phyloP scores from a whole-genome alignment of 2,329 filamentous ascomycete species.

The Elsinoe necatrix region DNA sequence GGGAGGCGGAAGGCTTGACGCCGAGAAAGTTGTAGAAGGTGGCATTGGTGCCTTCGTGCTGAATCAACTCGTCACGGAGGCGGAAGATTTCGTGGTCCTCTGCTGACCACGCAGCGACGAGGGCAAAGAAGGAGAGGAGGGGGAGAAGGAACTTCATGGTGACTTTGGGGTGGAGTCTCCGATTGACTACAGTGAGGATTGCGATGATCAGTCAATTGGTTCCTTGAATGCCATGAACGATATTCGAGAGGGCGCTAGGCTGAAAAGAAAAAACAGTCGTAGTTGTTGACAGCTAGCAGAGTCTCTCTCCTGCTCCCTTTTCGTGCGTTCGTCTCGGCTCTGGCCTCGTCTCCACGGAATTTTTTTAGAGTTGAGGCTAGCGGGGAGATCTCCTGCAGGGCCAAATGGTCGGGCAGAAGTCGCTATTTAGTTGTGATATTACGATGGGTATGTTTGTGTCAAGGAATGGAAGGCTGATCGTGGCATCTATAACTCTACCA shows the following conservation, averaged over 20 bases:
- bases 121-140: constrained; percentile 56
- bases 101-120: constrained; percentile 73
- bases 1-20: constrained; percentile 61
- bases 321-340: constrained; percentile 12
- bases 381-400: constrained; percentile 13
- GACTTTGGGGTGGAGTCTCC: constrained; percentile 4
- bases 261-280: neutral
- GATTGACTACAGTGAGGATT: neutral
- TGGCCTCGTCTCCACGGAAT: neutral
- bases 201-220: neutral
- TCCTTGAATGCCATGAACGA: neutral
- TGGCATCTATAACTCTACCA: too few species aligned
- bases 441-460: too few species aligned
- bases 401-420: neutral
- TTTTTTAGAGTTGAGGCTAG: constrained; percentile 13
- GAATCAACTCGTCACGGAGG: constrained; percentile 74
- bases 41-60: constrained; percentile 64
- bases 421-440: too few species aligned
- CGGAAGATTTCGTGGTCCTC: constrained; percentile 99
- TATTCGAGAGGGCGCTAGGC: neutral
- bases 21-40: constrained; percentile 94
- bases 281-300: constrained; percentile 1
- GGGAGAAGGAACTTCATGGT: constrained; percentile 65
- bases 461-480: neutral
- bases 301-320: constrained; percentile 13